Conservation (phyloP, 2,329 filamentous ascomycete species). For the Neonectria punicea region DNA sequence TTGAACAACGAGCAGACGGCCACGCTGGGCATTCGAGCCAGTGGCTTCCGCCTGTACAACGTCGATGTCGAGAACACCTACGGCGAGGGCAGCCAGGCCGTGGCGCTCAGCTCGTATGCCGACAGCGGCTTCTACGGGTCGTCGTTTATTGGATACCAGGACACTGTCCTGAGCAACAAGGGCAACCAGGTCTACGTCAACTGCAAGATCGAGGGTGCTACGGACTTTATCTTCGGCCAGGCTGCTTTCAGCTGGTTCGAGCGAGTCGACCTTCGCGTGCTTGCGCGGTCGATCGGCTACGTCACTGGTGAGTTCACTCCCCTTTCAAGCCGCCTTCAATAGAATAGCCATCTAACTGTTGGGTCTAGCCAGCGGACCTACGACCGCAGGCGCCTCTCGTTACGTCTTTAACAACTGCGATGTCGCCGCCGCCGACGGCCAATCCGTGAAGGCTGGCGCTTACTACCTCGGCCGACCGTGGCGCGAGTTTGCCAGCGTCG, state of each 20-base stretch:
- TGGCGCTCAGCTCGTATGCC: conserved; percentile 57
- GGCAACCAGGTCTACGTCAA: conserved; percentile 60
- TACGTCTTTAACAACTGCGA: conserved; percentile 60
- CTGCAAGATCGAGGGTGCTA: conserved; percentile 58
- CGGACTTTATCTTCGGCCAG: conserved; percentile 62
- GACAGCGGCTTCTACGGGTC: conserved; percentile 60
- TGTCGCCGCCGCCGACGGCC: conserved; percentile 52
- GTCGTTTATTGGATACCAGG: conserved; percentile 59
- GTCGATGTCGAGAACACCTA: conserved; percentile 62
- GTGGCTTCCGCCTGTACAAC: conserved; percentile 70
- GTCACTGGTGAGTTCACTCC: conserved; percentile 50
- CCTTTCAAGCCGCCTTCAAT: rapidly evolving
- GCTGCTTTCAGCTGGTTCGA: conserved; percentile 57
- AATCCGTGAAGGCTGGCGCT: conserved; percentile 50
- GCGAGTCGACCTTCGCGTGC: conserved; percentile 52
- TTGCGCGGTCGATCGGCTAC: conserved; percentile 50
- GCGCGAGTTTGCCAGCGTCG: conserved; percentile 57
- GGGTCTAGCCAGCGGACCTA: conserved; percentile 52
- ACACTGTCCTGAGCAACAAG: conserved; percentile 58
- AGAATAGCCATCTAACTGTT: neutral
- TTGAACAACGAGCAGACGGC: conserved; percentile 64
- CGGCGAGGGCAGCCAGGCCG: conserved; percentile 58
- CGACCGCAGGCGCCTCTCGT: conserved; percentile 48
- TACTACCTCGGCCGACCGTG: conserved; percentile 63
- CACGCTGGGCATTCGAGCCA: conserved; percentile 54